Percentiles rank a stretch among this genome's conserved stretches.
These are phyloP conservation scores for Prinsepia uniflora DNA, from an alignment of 306 rosid species.

Conservation along the genomic window DNA sequence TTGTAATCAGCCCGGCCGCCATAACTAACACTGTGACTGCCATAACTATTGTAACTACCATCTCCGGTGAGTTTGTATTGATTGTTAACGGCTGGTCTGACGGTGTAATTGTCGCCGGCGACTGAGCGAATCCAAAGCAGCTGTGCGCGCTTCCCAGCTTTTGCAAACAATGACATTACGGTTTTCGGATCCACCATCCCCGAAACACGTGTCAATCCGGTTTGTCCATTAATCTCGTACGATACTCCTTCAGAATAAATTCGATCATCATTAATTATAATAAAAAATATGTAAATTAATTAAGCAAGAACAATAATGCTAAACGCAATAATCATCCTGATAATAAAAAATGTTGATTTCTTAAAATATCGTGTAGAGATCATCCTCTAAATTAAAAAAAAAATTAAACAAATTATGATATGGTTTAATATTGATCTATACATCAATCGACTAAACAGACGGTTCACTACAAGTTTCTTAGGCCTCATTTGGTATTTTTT, in stretches of 20 bases:
- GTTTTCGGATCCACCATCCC: slow-evolving; percentile 12
- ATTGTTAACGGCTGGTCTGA: background rate
- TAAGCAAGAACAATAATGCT: background rate
- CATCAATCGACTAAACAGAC: too few relatives aligned
- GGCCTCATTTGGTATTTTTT: too few relatives aligned
- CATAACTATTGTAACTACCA: background rate
- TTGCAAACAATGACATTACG: slow-evolving; percentile 13
- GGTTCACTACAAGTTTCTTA: too few relatives aligned
- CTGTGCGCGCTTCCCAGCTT: slow-evolving; percentile 24
- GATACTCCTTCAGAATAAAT: slow-evolving; percentile 8
- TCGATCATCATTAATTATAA: background rate
- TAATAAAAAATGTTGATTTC: too few relatives aligned
- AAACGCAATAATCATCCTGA: too few relatives aligned
- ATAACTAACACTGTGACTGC: background rate
- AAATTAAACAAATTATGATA: too few relatives aligned
- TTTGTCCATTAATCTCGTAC: slow-evolving; percentile 15
- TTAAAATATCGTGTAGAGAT: too few relatives aligned
- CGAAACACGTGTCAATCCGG: slow-evolving; percentile 11
- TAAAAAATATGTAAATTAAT: background rate
- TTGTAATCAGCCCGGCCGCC: background rate
- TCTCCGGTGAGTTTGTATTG: background rate
- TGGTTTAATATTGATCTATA: too few relatives aligned
- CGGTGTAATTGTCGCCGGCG: background rate
- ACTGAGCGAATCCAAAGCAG: slow-evolving; percentile 15
- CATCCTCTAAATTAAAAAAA: too few relatives aligned